Base-by-base conservation (phyloP, 1,284 basidiomycete genomes). In the Sparassis latifolia region DNA sequence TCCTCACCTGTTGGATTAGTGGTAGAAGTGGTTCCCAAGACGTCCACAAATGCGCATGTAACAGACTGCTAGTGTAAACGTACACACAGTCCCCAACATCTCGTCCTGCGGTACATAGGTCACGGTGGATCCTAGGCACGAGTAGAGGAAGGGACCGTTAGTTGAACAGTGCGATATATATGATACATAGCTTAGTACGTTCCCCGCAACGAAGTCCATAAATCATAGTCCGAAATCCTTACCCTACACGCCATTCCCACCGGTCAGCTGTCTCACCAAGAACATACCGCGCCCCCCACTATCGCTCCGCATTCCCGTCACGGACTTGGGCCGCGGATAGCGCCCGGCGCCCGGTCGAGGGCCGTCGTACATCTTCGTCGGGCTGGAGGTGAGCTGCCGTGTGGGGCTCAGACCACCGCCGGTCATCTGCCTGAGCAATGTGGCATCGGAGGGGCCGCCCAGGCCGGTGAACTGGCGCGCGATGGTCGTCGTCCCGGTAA, bases 401-500 rank as follows among this genome's bases (percentile, higher is more conserved):
- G 82, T 84, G 5, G 84, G 83, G 59, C 78, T 84, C 50, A 80
- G 56, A 5, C 81, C 78, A 4, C 81, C 81, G 12, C 86, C 85
- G 0, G 85, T 85, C 53, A 84, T 64, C 58, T 88, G 84, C 54
- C 76, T 68, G 49, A 78, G 58, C 43, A 85, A 58, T 45, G 67
- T 69, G n/a, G 69, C 64, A 53, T 80, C 77, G 10, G 64, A 66
- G 27, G 63, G 63, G 10, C 74, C 69, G 33, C 64, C 62, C 4
- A 84, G 56, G 29, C 85, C 86, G 4, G 86, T 89, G 57, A 88
- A 84, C 64, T 89, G 86, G 44, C 82, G 75, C 0, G 84, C 83
- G 50, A 89, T 73, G 3, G 85, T 87, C 2, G 85, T 87, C 3
- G 78, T 80, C 3, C 84, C 84, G 27, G 84, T 87, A 45, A 69